Conservation (phyloP, 371 early-diverging fungal genomes). For the Batrachochytrium dendrobatidis region DNA sequence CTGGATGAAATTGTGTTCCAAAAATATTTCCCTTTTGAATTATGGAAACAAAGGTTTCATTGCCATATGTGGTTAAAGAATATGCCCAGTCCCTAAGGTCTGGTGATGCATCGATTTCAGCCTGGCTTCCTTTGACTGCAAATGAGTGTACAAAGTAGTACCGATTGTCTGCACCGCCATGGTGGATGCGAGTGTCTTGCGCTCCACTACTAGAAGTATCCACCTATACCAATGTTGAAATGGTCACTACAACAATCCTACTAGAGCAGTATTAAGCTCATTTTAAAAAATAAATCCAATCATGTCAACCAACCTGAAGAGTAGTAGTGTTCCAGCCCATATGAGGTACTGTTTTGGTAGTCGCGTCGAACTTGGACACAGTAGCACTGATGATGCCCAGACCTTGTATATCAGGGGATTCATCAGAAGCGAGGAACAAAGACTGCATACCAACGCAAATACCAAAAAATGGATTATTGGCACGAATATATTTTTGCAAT, state of each 20-base stretch:
- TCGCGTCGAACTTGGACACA: conserved; percentile 57
- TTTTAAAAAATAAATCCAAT: neutral
- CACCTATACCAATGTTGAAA: no score
- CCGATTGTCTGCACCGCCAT: conserved; percentile 30
- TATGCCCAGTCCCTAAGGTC: conserved; percentile 54
- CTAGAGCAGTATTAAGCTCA: no score
- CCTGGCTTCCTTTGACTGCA: conserved; percentile 53
- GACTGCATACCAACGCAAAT: conserved; percentile 97
- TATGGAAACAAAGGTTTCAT: conserved; percentile 76
- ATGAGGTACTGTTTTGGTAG: conserved; percentile 78
- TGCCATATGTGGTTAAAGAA: conserved; percentile 77
- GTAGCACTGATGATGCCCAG: conserved; percentile 76
- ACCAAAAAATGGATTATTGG: conserved; percentile 88
- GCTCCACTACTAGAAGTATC: no score
- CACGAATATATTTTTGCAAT: conserved; percentile 70
- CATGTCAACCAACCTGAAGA: neutral
- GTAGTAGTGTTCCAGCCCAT: conserved; percentile 93
- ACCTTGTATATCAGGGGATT: conserved; percentile 72
- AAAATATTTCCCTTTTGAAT: conserved; percentile 80
- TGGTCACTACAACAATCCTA: no score
- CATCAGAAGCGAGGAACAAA: conserved; percentile 87
- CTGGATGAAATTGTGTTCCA: conserved; percentile 97
- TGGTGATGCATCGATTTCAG: conserved; percentile 30
- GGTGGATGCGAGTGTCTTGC: conserved; percentile 15
- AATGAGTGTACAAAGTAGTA: conserved; percentile 98